Evolutionary conservation across 1,284 basidiomycete genomes (phyloP).

Genomic region (Singerocomus inundabilis): DNA sequence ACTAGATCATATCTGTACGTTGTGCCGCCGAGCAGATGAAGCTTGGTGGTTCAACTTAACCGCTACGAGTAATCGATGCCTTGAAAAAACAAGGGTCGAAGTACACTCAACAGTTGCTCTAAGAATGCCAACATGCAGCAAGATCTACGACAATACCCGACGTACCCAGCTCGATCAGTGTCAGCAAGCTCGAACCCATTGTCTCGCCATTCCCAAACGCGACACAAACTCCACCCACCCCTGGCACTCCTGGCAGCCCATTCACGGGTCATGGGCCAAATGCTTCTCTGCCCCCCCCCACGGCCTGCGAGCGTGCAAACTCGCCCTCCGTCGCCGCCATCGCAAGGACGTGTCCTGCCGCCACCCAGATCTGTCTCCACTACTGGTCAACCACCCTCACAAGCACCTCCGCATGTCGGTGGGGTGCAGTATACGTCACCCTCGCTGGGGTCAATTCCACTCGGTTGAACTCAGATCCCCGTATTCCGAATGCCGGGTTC

Average conservation of each 20-base stretch:
- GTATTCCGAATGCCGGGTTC: too few species aligned
- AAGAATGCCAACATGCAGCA: too few species aligned
- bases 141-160: too few species aligned
- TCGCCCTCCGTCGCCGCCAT: conserved; percentile 42
- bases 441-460: conserved; percentile 26
- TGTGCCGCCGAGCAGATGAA: too few species aligned
- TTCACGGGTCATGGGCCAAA: conserved; percentile 43
- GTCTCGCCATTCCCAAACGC: conserved; percentile 88
- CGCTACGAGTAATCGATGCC: too few species aligned
- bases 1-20: too few species aligned
- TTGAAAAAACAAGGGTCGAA: too few species aligned
- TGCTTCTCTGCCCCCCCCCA: conserved; percentile 53
- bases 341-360: conserved; percentile 37
- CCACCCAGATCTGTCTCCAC: conserved; percentile 38
- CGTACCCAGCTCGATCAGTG: conserved; percentile 44
- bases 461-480: too few species aligned
- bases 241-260: conserved; percentile 36
- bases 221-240: conserved; percentile 45
- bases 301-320: conserved; percentile 60
- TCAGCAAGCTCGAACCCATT: conserved; percentile 68
- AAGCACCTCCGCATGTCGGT: conserved; percentile 37
- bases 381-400: conserved; percentile 39
- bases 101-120: too few species aligned
- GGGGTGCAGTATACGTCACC: conserved; percentile 47
- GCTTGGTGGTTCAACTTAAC: too few species aligned